These are phyloP conservation scores for Terana coerulea DNA, from an alignment of 768 basidiomycete species.

Conservation along the genomic window DNA sequence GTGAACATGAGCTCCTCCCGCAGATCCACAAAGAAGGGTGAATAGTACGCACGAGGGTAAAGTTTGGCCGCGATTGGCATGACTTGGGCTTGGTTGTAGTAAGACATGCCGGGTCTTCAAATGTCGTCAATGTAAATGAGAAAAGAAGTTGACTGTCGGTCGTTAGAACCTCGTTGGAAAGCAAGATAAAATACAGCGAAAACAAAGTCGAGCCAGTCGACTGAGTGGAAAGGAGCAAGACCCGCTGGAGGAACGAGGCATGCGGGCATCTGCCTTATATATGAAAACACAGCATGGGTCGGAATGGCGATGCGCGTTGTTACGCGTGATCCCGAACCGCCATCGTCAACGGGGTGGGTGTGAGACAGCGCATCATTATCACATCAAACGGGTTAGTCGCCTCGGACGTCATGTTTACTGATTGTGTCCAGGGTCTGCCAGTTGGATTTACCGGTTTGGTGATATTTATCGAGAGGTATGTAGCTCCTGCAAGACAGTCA, in stretches of 20 bases:
- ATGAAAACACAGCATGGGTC: slow-evolving; percentile 6
- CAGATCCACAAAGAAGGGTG: not conserved
- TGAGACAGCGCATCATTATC: slow-evolving; percentile 3
- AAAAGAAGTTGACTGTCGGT: slow-evolving; percentile 12
- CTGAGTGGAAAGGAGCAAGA: slow-evolving; percentile 13
- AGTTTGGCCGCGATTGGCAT: not conserved
- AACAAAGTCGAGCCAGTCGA: slow-evolving; percentile 29
- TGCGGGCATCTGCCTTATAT: slow-evolving; percentile 4
- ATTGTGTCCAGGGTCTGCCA: slow-evolving; percentile 6
- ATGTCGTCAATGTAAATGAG: not conserved
- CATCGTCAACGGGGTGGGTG: not conserved
- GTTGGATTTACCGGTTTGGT: no score
- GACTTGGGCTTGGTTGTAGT: not conserved
- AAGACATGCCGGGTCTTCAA: slow-evolving; percentile 4
- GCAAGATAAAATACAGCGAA: slow-evolving; percentile 18
- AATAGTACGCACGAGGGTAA: slow-evolving; percentile 5
- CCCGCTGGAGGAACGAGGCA: slow-evolving; percentile 10
- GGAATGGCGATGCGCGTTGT: slow-evolving; percentile 4
- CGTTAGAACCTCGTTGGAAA: slow-evolving; percentile 2
- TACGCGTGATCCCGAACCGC: not conserved
- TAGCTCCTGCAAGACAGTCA: no score
- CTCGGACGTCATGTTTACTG: not conserved
- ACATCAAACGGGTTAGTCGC: not conserved
- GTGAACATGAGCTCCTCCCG: not conserved
- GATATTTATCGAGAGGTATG: no score